phyloP scores from a whole-genome alignment of 2,329 filamentous ascomycete genomes.

The Colletotrichum theobromicola region DNA sequence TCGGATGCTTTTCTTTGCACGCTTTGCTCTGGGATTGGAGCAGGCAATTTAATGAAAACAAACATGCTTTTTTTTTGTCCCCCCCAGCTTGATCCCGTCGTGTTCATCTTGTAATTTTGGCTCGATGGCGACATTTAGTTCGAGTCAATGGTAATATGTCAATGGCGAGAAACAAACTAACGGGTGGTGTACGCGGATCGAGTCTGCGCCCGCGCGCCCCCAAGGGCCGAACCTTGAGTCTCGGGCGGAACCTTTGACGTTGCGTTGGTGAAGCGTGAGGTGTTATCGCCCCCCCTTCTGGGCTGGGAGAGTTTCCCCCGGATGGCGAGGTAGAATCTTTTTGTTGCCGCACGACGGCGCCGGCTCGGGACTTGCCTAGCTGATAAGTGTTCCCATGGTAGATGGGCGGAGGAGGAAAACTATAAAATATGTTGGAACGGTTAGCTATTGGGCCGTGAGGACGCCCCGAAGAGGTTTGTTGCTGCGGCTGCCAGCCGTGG shows the following conservation, averaged over 20 bases:
- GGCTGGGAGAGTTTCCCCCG: background rate
- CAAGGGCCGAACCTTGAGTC: background rate
- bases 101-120: background rate
- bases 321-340: background rate
- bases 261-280: background rate
- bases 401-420: background rate
- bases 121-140: background rate
- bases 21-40: conserved; percentile 8
- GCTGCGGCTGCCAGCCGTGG: background rate
- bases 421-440: background rate
- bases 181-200: background rate
- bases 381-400: background rate
- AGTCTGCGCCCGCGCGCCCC: background rate
- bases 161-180: background rate
- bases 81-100: background rate
- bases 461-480: background rate
- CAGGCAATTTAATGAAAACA: conserved; percentile 10
- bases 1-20: background rate
- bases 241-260: background rate
- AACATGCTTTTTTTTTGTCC: background rate
- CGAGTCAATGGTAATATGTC: background rate
- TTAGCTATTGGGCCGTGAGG: background rate
- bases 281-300: background rate
- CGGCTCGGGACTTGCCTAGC: background rate
- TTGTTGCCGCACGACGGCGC: too few species aligned